Evolutionary conservation across 106 monocot genomes (phyloP).

Genomic region (Dioscorea dumetorum): DNA sequence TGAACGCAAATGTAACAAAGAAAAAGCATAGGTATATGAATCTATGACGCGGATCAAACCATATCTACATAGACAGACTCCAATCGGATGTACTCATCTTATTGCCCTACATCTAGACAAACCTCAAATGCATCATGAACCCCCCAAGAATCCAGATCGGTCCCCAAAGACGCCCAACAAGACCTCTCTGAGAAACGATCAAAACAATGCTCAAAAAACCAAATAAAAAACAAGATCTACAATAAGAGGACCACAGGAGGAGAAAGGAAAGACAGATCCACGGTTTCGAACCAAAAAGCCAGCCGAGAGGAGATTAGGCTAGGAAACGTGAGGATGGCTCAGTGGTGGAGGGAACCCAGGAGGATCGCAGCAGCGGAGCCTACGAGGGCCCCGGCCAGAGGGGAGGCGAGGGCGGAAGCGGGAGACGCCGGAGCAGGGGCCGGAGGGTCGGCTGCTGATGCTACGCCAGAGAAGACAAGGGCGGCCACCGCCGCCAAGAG

Average conservation of each 20-base stretch:
- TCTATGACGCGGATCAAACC: too few relatives aligned
- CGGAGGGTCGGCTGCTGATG: conserved; percentile 16
- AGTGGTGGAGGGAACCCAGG: conserved; percentile 12
- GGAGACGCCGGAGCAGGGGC: not conserved
- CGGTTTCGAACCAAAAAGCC: not conserved
- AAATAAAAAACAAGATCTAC: not conserved
- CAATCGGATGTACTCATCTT: too few relatives aligned
- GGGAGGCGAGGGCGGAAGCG: too few relatives aligned
- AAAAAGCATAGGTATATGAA: too few relatives aligned
- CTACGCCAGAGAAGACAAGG: conserved; percentile 3
- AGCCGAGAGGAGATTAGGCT: not conserved
- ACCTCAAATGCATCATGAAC: too few relatives aligned
- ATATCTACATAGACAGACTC: too few relatives aligned
- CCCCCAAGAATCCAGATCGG: too few relatives aligned
- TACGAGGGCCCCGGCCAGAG: not conserved
- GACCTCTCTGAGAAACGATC: not conserved
- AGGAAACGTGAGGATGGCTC: not conserved
- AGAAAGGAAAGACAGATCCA: not conserved
- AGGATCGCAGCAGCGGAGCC: conserved; percentile 14
- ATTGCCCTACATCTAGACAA: too few relatives aligned
- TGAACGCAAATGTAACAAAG: too few relatives aligned
- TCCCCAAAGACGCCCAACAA: not conserved
- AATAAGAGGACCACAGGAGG: not conserved
- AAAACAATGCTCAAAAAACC: not conserved
- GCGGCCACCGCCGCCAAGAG: conserved; percentile 4